phyloP scores from a whole-genome alignment of 2,329 filamentous ascomycete genomes.

The Botrytis pseudocinerea region DNA sequence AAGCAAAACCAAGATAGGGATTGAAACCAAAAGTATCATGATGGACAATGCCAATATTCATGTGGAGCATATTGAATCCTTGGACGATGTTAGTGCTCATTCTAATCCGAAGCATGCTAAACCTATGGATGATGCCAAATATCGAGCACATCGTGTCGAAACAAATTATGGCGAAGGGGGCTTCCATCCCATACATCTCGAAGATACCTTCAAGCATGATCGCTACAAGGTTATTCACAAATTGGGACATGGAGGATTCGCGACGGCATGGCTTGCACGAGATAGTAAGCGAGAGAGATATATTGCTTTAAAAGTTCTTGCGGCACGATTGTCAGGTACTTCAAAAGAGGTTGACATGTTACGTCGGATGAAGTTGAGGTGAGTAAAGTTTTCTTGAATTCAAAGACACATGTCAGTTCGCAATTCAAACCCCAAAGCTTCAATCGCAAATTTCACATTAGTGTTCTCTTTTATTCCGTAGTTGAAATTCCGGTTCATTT shows the following conservation, averaged over 20 bases:
- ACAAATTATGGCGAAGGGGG: slow-evolving; percentile 40
- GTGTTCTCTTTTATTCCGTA: background rate
- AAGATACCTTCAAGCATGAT: slow-evolving; percentile 46
- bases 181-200: slow-evolving; percentile 48
- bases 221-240: slow-evolving; percentile 49
- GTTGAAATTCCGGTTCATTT: background rate
- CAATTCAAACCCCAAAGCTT: no score
- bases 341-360: slow-evolving; percentile 31
- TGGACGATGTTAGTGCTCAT: background rate
- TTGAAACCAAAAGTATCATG: background rate
- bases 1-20: no score
- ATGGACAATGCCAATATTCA: background rate
- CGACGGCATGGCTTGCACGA: slow-evolving; percentile 49
- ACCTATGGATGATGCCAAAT: background rate
- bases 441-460: background rate
- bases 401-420: background rate
- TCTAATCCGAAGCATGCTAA: background rate
- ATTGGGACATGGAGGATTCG: slow-evolving; percentile 48
- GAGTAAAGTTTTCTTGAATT: background rate
- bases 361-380: slow-evolving; percentile 22
- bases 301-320: slow-evolving; percentile 32
- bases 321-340: slow-evolving; percentile 24
- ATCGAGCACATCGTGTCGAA: slow-evolving; percentile 10
- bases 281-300: slow-evolving; percentile 32
- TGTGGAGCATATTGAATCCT: slow-evolving; percentile 12